Base-by-base conservation (phyloP, 2,329 filamentous ascomycete genomes). In the Alternaria arborescens region DNA sequence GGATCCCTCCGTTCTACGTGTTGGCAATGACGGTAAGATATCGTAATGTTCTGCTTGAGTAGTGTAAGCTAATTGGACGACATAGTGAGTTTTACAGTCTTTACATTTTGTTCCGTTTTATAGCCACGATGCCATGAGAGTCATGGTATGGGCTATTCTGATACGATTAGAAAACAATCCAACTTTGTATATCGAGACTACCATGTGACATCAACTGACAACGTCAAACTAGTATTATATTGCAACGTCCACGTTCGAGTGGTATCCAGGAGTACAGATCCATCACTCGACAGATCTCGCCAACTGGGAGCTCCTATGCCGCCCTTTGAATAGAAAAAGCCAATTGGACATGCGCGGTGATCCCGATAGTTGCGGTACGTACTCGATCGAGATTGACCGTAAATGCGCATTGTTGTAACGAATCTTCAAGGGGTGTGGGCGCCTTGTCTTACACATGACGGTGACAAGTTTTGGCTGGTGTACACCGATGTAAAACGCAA, bases 401-500 rank as follows among this genome's bases (percentile, higher is more conserved):
- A 32, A 14, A 7, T 11, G 28, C 22, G 18, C 36, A 30, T 12
- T 46, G 20, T 50, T 22, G 36, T 63, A 42, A 67, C 55, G 18
- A 14, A 14, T 43, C 26, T 36, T 6, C 11, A 18, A 69, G 66
- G 66, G 2, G 79, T 89, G n/a, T 89, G 87, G 86, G 87, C 87
- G 2, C 88, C 88, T 0, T 89, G 87, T 67, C 80, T 90, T 20
- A 86, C 83, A 0, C 86, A 89, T 65, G 87, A 89, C 64, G 86
- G 86, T 46, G 79, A 83, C 3, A 82, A 78, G 55, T 89, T 88
- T 76, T 89, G 84, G 82, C 83, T 89, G 5, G 87, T 89, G 2
- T 89, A 88, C 72, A 88, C 87, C 1, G 86, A 89, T 67, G 87
- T 89, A 16, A 89, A 89, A 77, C 86, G 87, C 64, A 89, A 89